These are phyloP conservation scores for Annulohypoxylon maeteangense DNA, from an alignment of 495 filamentous ascomycete genomes.

Conservation along the genomic window DNA sequence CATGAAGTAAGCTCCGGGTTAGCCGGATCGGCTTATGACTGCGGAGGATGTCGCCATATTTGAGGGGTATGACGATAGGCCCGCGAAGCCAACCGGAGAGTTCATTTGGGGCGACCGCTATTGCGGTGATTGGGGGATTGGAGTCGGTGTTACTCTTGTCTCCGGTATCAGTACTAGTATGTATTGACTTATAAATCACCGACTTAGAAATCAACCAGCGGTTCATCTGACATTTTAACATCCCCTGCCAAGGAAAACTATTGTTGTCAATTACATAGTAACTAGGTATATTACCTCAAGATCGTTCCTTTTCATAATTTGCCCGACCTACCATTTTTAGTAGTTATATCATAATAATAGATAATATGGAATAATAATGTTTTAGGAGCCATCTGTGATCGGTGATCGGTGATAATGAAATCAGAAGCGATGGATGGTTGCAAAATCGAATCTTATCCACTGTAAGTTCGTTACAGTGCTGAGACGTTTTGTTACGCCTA, in stretches of 20 bases:
- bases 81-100: conserved; percentile 30
- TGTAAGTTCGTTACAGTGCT: not conserved
- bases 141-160: conserved; percentile 3
- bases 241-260: not conserved
- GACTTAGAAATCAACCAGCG: conserved; percentile 10
- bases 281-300: not conserved
- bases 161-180: conserved; percentile 32
- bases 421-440: too few species aligned
- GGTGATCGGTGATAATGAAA: not conserved
- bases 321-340: not conserved
- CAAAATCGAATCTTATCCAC: not conserved
- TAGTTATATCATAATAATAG: too few species aligned
- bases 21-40: conserved; percentile 33
- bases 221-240: too few species aligned
- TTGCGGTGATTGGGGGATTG: conserved; percentile 1
- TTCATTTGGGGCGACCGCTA: not conserved
- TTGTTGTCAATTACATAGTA: not conserved
- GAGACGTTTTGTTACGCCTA: not conserved
- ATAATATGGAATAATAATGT: not conserved
- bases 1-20: conserved; percentile 10
- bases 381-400: too few species aligned
- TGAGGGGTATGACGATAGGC: conserved; percentile 41
- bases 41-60: conserved; percentile 37
- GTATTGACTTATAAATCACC: conserved; percentile 40
- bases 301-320: not conserved